Evolutionary conservation across 441 rosid species (phyloP).

Genomic region (Breynia disticha): DNA sequence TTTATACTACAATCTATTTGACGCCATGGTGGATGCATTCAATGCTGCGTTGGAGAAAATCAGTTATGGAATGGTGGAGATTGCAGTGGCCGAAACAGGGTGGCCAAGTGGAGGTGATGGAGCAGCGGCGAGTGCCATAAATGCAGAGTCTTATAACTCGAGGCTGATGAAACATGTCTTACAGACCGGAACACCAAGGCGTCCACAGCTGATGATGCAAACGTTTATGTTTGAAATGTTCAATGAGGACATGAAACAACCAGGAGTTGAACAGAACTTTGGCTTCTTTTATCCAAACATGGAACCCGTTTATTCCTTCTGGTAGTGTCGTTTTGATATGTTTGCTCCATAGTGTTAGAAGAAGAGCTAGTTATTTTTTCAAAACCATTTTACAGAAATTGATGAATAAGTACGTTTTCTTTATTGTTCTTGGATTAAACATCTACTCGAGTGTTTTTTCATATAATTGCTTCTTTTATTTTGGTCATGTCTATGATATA

Average conservation of each 20-base stretch:
- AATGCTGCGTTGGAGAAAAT: slow-evolving; percentile 6
- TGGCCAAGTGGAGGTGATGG: slow-evolving; percentile 3
- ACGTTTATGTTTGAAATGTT: slow-evolving; percentile 2
- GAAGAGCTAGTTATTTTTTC: not conserved
- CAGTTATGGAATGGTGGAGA: not conserved
- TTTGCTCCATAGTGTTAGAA: not conserved
- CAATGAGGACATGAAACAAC: not conserved
- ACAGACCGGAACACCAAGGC: slow-evolving; percentile 1
- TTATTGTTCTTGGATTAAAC: too few relatives aligned
- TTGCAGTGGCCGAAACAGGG: not conserved
- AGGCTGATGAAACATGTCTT: not conserved
- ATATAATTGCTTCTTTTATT: too few relatives aligned
- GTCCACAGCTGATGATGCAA: not conserved
- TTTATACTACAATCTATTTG: slow-evolving; percentile 3
- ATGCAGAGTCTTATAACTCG: not conserved
- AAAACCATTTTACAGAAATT: too few relatives aligned
- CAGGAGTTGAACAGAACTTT: slow-evolving; percentile 3
- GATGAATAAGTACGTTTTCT: too few relatives aligned
- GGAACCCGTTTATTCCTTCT: not conserved
- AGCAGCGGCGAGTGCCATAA: not conserved
- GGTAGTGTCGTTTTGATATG: slow-evolving; percentile 1
- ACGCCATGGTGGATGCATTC: slow-evolving; percentile 4
- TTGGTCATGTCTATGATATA: too few relatives aligned
- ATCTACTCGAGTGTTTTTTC: too few relatives aligned
- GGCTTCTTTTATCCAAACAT: slow-evolving; percentile 5